Conservation (phyloP, 164 flowering plant species). For the Chloranthus sessilifolius region DNA sequence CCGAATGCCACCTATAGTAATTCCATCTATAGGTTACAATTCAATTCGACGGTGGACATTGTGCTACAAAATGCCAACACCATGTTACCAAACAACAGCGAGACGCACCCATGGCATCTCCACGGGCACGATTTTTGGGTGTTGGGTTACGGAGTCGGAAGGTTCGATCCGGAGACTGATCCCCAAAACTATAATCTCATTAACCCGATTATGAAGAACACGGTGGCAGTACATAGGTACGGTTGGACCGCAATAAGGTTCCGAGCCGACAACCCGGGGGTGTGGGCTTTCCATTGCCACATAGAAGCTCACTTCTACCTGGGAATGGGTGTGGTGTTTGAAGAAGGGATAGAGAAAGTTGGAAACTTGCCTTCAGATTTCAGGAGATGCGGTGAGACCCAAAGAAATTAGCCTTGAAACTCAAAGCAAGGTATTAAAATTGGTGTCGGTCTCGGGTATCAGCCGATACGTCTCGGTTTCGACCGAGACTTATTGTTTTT, state of each 20-base stretch:
- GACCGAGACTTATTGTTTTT: not conserved
- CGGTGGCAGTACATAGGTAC: conserved; percentile 57
- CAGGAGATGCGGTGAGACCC: conserved; percentile 58
- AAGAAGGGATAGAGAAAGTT: conserved; percentile 57
- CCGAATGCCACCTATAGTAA: conserved; percentile 40
- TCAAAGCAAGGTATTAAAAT: too few species aligned
- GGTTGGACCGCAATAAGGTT: conserved; percentile 86
- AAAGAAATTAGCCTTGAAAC: conserved; percentile 3
- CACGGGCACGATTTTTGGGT: conserved; percentile 98
- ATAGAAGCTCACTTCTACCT: conserved; percentile 72
- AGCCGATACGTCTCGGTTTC: too few species aligned
- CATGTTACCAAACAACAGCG: conserved; percentile 38
- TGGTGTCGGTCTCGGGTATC: too few species aligned
- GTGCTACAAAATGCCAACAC: conserved; percentile 67
- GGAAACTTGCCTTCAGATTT: conserved; percentile 56
- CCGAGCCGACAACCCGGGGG: conserved; percentile 67
- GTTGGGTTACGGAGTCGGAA: conserved; percentile 64
- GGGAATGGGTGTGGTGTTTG: conserved; percentile 90
- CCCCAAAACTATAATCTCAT: conserved; percentile 44
- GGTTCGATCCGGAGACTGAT: conserved; percentile 38
- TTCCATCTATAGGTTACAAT: conserved; percentile 38
- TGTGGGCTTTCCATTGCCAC: conserved; percentile 84
- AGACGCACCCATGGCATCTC: conserved; percentile 89
- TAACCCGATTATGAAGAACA: conserved; percentile 73
- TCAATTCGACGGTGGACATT: conserved; percentile 59